These are phyloP conservation scores for Aspergillus sp. DNA, from an alignment of 2,329 filamentous ascomycete species.

Conservation along the genomic window DNA sequence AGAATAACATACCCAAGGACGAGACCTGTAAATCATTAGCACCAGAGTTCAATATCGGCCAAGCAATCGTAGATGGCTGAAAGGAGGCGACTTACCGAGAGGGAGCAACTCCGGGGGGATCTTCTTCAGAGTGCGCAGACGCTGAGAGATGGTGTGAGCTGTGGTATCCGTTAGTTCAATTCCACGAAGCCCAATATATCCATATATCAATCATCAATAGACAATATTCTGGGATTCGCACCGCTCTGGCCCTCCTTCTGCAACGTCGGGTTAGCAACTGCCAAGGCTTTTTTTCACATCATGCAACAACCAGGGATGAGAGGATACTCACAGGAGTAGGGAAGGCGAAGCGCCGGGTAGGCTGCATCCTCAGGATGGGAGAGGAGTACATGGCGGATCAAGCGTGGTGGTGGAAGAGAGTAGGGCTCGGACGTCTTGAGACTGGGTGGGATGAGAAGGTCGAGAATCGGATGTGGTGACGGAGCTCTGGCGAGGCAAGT, in stretches of 20 bases:
- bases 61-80: constrained; percentile 1
- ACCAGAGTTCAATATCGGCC: constrained; percentile 8
- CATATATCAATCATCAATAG: constrained; percentile 9
- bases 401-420: constrained; percentile 15
- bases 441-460: constrained; percentile 6
- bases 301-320: constrained; percentile 10
- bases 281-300: constrained; percentile 22
- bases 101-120: constrained; percentile 93
- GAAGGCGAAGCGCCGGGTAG: constrained; percentile 47
- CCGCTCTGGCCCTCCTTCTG: constrained; percentile 66
- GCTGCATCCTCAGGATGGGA: constrained; percentile 63
- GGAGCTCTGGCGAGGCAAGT: constrained; percentile 21
- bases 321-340: constrained; percentile 67
- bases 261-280: constrained; percentile 38
- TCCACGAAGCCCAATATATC: background rate
- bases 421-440: constrained; percentile 22
- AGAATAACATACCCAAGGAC: constrained; percentile 72
- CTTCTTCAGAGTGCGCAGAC: constrained; percentile 82
- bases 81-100: constrained; percentile 66
- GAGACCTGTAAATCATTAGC: constrained; percentile 59
- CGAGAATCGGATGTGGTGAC: constrained; percentile 21
- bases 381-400: constrained; percentile 63
- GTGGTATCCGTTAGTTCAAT: constrained; percentile 26
- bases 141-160: constrained; percentile 98
- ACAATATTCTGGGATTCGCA: constrained; percentile 38